These are phyloP conservation scores for Ascomycota sp. DNA, from an alignment of 2,329 filamentous ascomycete species.

Conservation along the genomic window DNA sequence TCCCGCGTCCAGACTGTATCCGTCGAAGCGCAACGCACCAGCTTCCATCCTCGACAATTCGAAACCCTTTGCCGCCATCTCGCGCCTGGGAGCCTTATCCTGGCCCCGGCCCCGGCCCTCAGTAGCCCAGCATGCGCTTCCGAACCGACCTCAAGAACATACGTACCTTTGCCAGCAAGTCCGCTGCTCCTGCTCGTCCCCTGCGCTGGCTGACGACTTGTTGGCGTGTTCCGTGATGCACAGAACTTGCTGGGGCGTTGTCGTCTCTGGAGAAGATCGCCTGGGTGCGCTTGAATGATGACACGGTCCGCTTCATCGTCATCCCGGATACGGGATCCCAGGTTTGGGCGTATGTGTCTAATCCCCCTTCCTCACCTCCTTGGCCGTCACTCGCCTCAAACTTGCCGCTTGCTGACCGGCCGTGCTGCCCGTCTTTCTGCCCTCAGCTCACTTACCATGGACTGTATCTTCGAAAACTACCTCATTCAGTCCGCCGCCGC, in stretches of 20 bases:
- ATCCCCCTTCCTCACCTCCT: neutral
- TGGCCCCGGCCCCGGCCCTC: no score
- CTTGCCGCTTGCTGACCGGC: neutral
- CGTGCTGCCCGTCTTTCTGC: neutral
- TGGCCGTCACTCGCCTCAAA: neutral
- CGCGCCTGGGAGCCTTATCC: no score
- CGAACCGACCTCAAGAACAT: no score
- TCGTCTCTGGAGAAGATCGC: conserved; percentile 60
- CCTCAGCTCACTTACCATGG: conserved; percentile 37
- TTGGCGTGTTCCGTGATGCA: no score
- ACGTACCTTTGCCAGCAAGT: neutral
- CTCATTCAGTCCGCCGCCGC: conserved; percentile 65
- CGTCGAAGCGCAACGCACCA: no score
- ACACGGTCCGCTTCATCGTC: conserved; percentile 80
- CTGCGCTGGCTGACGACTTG: no score
- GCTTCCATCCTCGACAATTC: no score
- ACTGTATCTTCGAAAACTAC: conserved; percentile 76
- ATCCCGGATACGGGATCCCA: conserved; percentile 88
- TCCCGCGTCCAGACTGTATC: no score
- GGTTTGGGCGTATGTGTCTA: conserved; percentile 65
- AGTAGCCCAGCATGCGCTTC: no score
- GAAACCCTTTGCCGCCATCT: no score
- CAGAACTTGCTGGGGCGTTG: conserved; percentile 43
- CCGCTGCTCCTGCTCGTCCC: conserved; percentile 1
- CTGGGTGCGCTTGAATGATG: conserved; percentile 77